Conservation (phyloP, 129 eudicot species). For the Saposhnikovia divaricata region DNA sequence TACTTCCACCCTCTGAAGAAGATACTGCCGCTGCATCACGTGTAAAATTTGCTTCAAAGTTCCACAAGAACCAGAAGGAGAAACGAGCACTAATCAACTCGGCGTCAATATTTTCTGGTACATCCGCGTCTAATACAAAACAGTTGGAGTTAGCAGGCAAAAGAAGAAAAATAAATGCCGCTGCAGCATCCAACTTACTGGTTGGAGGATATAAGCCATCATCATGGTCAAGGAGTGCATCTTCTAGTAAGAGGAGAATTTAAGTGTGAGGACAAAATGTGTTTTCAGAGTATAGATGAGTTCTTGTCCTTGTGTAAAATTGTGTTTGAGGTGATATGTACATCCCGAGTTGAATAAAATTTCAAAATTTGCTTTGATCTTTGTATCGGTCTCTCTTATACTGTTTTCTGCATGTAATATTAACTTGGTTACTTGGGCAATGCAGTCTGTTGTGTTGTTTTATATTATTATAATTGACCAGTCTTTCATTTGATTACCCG, state of each 20-base stretch:
- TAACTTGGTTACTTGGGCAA: background rate
- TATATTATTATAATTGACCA: too few species aligned
- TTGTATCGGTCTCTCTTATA: background rate
- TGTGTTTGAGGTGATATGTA: background rate
- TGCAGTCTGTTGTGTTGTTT: too few species aligned
- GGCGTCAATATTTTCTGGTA: conserved; percentile 47
- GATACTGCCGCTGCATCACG: conserved; percentile 59
- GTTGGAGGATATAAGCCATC: conserved; percentile 74
- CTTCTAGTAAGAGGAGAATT: conserved; percentile 20
- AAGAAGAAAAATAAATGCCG: conserved; percentile 74
- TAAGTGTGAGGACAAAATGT: background rate
- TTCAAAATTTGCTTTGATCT: background rate
- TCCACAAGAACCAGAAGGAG: conserved; percentile 50
- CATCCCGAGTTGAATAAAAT: background rate
- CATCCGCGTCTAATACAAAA: conserved; percentile 28
- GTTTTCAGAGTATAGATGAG: background rate
- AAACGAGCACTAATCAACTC: conserved; percentile 64
- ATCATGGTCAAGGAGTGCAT: conserved; percentile 41
- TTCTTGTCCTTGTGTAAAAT: background rate
- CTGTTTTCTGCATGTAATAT: background rate
- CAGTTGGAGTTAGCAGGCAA: conserved; percentile 59
- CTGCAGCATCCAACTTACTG: conserved; percentile 53
- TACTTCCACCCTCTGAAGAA: conserved; percentile 68
- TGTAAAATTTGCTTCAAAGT: conserved; percentile 57
- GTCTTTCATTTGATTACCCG: too few species aligned